phyloP scores from a whole-genome alignment of 75 land plant genomes.

The Ceratopteris richardii region DNA sequence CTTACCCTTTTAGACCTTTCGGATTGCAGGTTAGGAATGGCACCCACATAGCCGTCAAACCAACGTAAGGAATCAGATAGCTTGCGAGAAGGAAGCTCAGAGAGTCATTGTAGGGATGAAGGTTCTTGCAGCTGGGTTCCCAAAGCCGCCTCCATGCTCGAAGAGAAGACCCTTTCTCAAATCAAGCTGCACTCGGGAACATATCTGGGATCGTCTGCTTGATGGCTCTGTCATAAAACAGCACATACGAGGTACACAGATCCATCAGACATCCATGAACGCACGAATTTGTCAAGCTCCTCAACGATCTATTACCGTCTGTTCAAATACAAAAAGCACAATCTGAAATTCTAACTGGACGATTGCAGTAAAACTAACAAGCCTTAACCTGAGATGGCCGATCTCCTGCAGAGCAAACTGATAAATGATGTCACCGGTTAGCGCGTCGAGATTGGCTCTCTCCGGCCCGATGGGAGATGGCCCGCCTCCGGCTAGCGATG shows the following conservation, averaged over 20 bases:
- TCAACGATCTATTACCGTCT: too few species aligned
- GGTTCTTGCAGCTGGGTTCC: conserved; percentile 42
- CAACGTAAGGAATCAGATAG: conserved; percentile 75
- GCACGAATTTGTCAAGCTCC: too few species aligned
- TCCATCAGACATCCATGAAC: too few species aligned
- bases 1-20: conserved; percentile 40
- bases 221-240: conserved; percentile 71
- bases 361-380: neutral
- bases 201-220: conserved; percentile 27
- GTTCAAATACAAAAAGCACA: too few species aligned
- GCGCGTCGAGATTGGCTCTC: conserved; percentile 44
- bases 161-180: conserved; percentile 50
- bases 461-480: conserved; percentile 40
- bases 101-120: conserved; percentile 62
- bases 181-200: conserved; percentile 64
- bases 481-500: conserved; percentile 27
- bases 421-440: conserved; percentile 14
- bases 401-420: conserved; percentile 51
- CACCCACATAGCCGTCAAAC: conserved; percentile 78
- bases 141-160: conserved; percentile 47
- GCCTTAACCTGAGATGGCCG: conserved; percentile 42
- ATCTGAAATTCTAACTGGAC: too few species aligned
- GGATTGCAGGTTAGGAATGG: conserved; percentile 41
- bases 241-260: too few species aligned
- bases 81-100: conserved; percentile 61